Evolutionary conservation across 306 rosid species (phyloP).

Genomic region (Castanospermum australe): DNA sequence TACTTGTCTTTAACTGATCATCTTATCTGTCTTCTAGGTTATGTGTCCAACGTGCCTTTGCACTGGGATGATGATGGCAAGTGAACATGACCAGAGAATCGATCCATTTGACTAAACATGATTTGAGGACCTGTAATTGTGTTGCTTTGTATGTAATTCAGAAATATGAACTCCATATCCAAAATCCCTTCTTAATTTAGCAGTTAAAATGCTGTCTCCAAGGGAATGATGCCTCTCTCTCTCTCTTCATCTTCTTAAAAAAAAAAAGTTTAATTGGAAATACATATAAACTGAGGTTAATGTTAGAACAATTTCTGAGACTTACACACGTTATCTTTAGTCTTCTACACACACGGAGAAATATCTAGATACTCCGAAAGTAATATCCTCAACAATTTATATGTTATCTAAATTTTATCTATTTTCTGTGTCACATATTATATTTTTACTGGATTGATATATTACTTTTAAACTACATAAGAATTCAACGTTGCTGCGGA

Average conservation of each 20-base stretch:
- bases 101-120: constrained; percentile 77
- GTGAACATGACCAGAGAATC: constrained; percentile 86
- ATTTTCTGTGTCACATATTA: too few relatives aligned
- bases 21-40: constrained; percentile 48
- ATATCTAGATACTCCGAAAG: too few relatives aligned
- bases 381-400: too few relatives aligned
- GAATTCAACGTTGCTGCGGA: too few relatives aligned
- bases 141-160: neutral
- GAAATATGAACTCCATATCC: neutral
- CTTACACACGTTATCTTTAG: neutral
- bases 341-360: neutral
- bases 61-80: constrained; percentile 96
- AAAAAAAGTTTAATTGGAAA: constrained; percentile 24
- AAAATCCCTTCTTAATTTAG: neutral
- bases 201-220: neutral
- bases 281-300: neutral
- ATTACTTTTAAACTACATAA: too few relatives aligned
- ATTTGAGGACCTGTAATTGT: neutral
- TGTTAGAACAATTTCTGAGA: neutral
- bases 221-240: too few relatives aligned
- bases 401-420: too few relatives aligned
- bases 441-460: too few relatives aligned
- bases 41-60: constrained; percentile 98
- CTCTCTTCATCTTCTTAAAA: too few relatives aligned
- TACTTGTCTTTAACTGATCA: neutral